Evolutionary conservation across 495 filamentous ascomycete genomes (phyloP).

Genomic region (Durotheca rogersii): DNA sequence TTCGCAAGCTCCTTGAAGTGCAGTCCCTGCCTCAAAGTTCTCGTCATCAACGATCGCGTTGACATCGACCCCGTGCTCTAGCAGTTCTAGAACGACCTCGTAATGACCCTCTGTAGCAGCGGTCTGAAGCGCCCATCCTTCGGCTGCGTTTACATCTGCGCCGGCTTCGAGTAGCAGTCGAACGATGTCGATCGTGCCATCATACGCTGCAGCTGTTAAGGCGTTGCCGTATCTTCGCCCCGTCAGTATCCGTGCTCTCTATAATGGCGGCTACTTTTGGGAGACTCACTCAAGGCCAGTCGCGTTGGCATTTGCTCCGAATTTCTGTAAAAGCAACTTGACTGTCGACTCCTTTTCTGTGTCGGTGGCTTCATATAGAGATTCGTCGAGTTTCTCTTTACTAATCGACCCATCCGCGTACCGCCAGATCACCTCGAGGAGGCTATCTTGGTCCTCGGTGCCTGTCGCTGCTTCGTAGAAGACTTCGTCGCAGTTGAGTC

Average conservation of each 20-base stretch:
- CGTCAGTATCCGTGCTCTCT: slow-evolving; percentile 24
- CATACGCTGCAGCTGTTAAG: slow-evolving; percentile 33
- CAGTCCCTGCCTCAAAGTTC: slow-evolving; percentile 34
- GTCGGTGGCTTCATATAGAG: slow-evolving; percentile 36
- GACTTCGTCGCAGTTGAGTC: slow-evolving; percentile 26
- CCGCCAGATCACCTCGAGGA: slow-evolving; percentile 31
- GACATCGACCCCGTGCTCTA: slow-evolving; percentile 36
- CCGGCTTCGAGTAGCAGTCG: slow-evolving; percentile 30
- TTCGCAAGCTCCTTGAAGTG: slow-evolving; percentile 37
- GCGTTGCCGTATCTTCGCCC: slow-evolving; percentile 33
- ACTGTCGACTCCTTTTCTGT: slow-evolving; percentile 35
- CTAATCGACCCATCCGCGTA: slow-evolving; percentile 27
- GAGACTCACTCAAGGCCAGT: slow-evolving; percentile 35
- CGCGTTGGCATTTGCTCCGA: slow-evolving; percentile 33
- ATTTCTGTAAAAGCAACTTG: slow-evolving; percentile 30
- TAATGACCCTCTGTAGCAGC: slow-evolving; percentile 37
- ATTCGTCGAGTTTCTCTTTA: slow-evolving; percentile 20
- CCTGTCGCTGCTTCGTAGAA: slow-evolving; percentile 32
- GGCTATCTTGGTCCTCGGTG: slow-evolving; percentile 30
- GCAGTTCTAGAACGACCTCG: slow-evolving; percentile 34
- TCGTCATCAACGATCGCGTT: slow-evolving; percentile 30
- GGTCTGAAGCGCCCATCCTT: slow-evolving; percentile 37
- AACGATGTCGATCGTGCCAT: slow-evolving; percentile 33
- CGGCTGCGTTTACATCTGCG: slow-evolving; percentile 32
- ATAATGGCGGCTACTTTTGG: too few relatives aligned